Conservation (phyloP, 2,329 filamentous ascomycete genomes). For the Aureobasidium uvarum region DNA sequence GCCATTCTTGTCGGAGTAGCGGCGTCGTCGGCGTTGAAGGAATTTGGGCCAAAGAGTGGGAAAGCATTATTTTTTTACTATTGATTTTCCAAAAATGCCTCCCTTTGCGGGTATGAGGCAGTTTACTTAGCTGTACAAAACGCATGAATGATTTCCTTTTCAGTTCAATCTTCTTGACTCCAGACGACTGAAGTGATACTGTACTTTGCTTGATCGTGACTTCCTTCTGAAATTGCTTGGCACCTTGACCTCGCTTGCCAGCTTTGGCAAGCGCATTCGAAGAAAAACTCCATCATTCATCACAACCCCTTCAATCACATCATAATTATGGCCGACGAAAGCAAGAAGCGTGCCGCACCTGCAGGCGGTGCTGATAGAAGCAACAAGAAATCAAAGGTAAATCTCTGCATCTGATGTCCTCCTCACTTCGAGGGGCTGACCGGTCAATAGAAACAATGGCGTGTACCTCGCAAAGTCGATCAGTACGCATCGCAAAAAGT, state of each 20-base stretch:
- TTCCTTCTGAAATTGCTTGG: slow-evolving; percentile 15
- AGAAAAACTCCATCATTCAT: slow-evolving; percentile 2
- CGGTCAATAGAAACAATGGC: slow-evolving; percentile 23
- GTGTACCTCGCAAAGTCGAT: slow-evolving; percentile 14
- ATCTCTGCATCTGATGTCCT: not conserved
- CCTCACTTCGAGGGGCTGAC: not conserved
- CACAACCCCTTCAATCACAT: too few species aligned
- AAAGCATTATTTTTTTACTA: slow-evolving; percentile 15
- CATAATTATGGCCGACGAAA: slow-evolving; percentile 25
- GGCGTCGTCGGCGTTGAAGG: slow-evolving; percentile 27
- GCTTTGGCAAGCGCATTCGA: not conserved
- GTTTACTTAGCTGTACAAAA: slow-evolving; percentile 24
- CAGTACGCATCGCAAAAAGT: slow-evolving; percentile 10
- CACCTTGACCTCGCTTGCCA: slow-evolving; percentile 16
- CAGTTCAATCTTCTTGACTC: not conserved
- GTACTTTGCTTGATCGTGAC: not conserved
- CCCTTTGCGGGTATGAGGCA: slow-evolving; percentile 16
- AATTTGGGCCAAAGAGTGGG: slow-evolving; percentile 19
- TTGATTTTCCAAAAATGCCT: slow-evolving; percentile 21
- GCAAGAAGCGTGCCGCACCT: slow-evolving; percentile 29
- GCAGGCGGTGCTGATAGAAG: slow-evolving; percentile 11
- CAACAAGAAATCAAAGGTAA: slow-evolving; percentile 28
- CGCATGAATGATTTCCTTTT: slow-evolving; percentile 24
- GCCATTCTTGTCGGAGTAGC: slow-evolving; percentile 26
- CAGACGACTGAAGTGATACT: not conserved